Conservation (phyloP, 495 filamentous ascomycete genomes). For the Staphylotrichum longicolle region DNA sequence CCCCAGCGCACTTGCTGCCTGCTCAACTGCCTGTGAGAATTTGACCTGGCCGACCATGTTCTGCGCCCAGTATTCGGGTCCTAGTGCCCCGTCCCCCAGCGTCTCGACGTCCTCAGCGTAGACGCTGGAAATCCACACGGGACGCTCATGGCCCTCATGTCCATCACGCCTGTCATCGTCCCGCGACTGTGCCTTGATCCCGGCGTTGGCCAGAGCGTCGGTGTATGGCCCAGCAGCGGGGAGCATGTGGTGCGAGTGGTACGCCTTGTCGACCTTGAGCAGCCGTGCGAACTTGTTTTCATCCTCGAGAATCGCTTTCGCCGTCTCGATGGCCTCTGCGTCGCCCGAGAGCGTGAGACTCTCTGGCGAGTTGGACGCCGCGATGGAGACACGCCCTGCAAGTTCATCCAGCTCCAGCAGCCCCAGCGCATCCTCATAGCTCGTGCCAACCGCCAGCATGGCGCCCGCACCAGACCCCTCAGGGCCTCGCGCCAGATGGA, state of each 20-base stretch:
- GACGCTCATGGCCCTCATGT: too few relatives aligned
- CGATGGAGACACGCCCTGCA: slow-evolving; percentile 23
- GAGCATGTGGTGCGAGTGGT: slow-evolving; percentile 44
- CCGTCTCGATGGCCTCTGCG: slow-evolving; percentile 29
- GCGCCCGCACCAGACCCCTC: neutral
- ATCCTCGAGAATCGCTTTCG: slow-evolving; percentile 17
- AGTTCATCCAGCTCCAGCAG: neutral
- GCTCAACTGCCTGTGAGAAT: neutral
- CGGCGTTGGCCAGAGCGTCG: neutral
- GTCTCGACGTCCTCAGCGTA: too few relatives aligned
- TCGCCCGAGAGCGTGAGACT: slow-evolving; percentile 50
- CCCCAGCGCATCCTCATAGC: neutral
- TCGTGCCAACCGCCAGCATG: slow-evolving; percentile 1
- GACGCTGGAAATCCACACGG: too few relatives aligned
- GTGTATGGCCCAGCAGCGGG: neutral
- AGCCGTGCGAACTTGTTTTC: slow-evolving; percentile 25
- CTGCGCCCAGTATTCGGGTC: neutral
- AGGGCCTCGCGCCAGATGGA: neutral
- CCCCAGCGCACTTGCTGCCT: neutral
- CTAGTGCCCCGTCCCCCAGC: neutral
- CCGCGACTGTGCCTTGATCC: too few relatives aligned
- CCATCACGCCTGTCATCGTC: too few relatives aligned
- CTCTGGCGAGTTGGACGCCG: slow-evolving; percentile 44
- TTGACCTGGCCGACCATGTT: neutral
- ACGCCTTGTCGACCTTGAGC: slow-evolving; percentile 37